Percentiles rank a stretch among this genome's conserved stretches.
Conservation (phyloP, 345 rosid genomes). For the Gossypium raimondii region DNA sequence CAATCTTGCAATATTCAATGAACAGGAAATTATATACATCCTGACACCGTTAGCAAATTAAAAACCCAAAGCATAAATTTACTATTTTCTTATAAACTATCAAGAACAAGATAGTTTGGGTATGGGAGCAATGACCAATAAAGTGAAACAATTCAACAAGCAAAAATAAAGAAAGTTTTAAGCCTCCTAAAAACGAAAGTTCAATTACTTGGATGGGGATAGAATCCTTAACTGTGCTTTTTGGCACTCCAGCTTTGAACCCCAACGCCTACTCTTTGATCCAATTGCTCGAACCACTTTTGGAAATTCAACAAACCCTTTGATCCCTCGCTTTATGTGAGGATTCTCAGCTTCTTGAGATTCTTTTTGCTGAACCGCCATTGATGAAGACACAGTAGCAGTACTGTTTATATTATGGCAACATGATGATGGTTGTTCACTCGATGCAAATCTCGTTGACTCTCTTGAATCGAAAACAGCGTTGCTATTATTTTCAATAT, state of each 20-base stretch:
- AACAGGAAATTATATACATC: slow-evolving; percentile 14
- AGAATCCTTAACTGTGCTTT: slow-evolving; percentile 73
- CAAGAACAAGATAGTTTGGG: not conserved
- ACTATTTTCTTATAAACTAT: slow-evolving; percentile 6
- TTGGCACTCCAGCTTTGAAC: slow-evolving; percentile 70
- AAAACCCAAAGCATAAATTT: slow-evolving; percentile 17
- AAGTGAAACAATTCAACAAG: slow-evolving; percentile 8
- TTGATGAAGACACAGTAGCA: slow-evolving; percentile 10
- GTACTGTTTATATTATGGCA: slow-evolving; percentile 17
- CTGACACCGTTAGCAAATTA: slow-evolving; percentile 7
- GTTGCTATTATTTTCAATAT: slow-evolving; percentile 12
- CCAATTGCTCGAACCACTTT: slow-evolving; percentile 65
- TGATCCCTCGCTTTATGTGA: slow-evolving; percentile 79
- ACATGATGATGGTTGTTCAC: slow-evolving; percentile 16
- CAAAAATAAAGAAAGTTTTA: slow-evolving; percentile 7
- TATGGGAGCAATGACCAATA: not conserved
- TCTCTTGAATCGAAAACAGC: slow-evolving; percentile 17
- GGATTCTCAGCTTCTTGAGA: slow-evolving; percentile 67
- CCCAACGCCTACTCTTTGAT: slow-evolving; percentile 67
- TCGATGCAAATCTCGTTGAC: slow-evolving; percentile 12
- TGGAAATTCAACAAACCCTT: slow-evolving; percentile 84
- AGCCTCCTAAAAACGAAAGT: not conserved
- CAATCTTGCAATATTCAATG: not conserved
- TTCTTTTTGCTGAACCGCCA: slow-evolving; percentile 26
- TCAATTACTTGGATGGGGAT: slow-evolving; percentile 8